These are phyloP conservation scores for Moniliophthora roreri DNA, from an alignment of 1,284 basidiomycete genomes.

Conservation along the genomic window DNA sequence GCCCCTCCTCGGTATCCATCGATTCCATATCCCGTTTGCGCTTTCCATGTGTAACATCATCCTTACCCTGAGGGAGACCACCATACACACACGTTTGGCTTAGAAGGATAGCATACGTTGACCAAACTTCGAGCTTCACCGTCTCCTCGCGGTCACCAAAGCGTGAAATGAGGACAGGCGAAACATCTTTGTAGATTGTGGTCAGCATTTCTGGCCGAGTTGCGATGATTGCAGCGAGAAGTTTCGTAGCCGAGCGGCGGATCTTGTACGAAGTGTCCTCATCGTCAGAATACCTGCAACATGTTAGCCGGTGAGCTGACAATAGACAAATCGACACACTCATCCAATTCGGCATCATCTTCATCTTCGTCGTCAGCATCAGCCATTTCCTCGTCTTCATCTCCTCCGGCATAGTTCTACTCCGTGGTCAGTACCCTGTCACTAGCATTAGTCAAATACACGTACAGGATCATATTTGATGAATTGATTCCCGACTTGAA, in stretches of 20 bases:
- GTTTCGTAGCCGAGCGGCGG: constrained; percentile 88
- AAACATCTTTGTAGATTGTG: constrained; percentile 80
- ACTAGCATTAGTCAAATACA: constrained; percentile 12
- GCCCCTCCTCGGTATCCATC: constrained; percentile 80
- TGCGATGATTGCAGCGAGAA: constrained; percentile 81
- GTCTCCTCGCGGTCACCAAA: constrained; percentile 96
- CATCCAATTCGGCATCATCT: constrained; percentile 77
- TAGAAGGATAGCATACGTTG: constrained; percentile 80
- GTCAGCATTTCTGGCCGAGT: constrained; percentile 86
- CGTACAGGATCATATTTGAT: constrained; percentile 94
- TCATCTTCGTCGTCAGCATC: constrained; percentile 75
- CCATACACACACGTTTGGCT: constrained; percentile 83
- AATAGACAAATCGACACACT: no score
- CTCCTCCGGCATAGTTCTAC: constrained; percentile 87
- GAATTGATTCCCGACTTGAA: constrained; percentile 69
- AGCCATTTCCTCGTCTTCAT: constrained; percentile 83
- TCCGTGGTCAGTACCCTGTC: not conserved
- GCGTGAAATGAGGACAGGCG: constrained; percentile 85
- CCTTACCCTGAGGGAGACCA: constrained; percentile 51
- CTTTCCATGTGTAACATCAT: constrained; percentile 64
- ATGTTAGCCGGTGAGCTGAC: no score
- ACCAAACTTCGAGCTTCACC: constrained; percentile 92
- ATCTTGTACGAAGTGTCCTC: constrained; percentile 99
- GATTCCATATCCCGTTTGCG: constrained; percentile 77
- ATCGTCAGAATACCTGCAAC: constrained; percentile 97